These are phyloP conservation scores for Colletotrichum euphorbiae DNA, from an alignment of 2,329 filamentous ascomycete genomes.

Conservation along the genomic window DNA sequence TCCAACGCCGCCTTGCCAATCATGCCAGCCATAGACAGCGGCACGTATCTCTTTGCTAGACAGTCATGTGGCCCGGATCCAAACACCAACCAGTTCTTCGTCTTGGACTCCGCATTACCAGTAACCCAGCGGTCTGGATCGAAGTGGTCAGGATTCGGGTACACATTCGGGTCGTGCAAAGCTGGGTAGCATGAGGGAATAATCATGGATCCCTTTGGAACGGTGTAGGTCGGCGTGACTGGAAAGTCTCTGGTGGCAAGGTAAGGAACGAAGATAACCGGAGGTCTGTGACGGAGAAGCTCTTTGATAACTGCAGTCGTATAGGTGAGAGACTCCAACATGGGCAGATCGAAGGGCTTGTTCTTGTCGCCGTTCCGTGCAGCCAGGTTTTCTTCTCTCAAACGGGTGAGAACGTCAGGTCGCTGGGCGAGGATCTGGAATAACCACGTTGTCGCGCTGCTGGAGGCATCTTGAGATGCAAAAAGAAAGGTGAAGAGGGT, in stretches of 20 bases:
- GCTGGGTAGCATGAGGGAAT: constrained; percentile 64
- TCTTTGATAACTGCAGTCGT: constrained; percentile 66
- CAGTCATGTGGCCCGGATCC: constrained; percentile 64
- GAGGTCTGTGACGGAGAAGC: constrained; percentile 62
- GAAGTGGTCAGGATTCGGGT: constrained; percentile 59
- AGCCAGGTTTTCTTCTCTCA: constrained; percentile 60
- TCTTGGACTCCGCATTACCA: constrained; percentile 61
- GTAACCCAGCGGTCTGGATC: constrained; percentile 65
- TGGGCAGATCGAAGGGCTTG: constrained; percentile 55
- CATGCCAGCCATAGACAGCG: constrained; percentile 62
- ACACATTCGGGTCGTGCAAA: constrained; percentile 60
- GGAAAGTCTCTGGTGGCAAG: constrained; percentile 60
- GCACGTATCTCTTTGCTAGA: constrained; percentile 61
- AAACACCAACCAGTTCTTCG: constrained; percentile 66
- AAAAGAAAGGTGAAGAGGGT: constrained; percentile 67
- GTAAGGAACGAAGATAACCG: constrained; percentile 67
- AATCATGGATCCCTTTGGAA: constrained; percentile 61
- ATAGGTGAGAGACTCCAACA: constrained; percentile 62
- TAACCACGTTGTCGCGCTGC: constrained; percentile 64
- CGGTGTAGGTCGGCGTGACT: constrained; percentile 59
- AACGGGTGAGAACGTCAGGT: constrained; percentile 58
- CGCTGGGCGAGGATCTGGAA: constrained; percentile 64
- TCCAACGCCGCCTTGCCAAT: constrained; percentile 64
- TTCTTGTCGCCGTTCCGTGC: constrained; percentile 56
- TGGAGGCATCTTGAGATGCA: constrained; percentile 65